Evolutionary conservation across 2,329 filamentous ascomycete genomes (phyloP), one percentile per base, ranked within the genome.

Genomic region (Talaromyces sp.): DNA sequence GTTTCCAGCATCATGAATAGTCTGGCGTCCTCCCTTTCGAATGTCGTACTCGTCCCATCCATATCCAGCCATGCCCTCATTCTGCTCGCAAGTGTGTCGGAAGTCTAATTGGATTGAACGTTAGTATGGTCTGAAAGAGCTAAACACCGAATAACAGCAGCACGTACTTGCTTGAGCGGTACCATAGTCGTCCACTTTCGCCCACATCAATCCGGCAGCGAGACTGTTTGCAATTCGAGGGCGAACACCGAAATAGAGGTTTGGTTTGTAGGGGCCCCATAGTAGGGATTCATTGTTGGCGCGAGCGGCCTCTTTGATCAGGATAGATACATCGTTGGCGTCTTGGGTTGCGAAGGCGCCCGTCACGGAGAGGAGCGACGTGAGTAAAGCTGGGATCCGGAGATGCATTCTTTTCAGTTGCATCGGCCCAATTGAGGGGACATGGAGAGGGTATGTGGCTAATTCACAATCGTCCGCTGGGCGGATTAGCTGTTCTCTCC

Each of bases 1-100:
- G 75, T 99, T 99, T 44, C 84, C 88, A 49, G 87, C 86, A 71
- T 99, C 94, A 68, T 95, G 91, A 54, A 99, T 93, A 0, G 89
- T 89, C 74, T 99, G 91, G 19, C 89, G 81, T 51, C 94, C 94
- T 57, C 94, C 94, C 51, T 82, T 88, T 52, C 94, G 83, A 19
- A 91, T 87, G 74, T 99, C 94, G 72, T 95, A 99, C 70, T 96
- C 90, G 66, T 97, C 92, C 94, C 94, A 99, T 57, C 94, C 94
- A 72, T 99, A 99, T 51, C 93, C 93, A 43, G 86, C 88, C 82
- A 99, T 96, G 60, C 89, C 89, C 70, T 95, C 91, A 71, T 94
- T 85, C 72, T 99, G 94, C 73, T 97, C 94, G 75, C 94, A 99
- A 0, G 94, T 97, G 72, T 96, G 91, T 60, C 94, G 86, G 65